Evolutionary conservation across 768 basidiomycete genomes (phyloP).

Genomic region (Neoboletus subvelutipes): DNA sequence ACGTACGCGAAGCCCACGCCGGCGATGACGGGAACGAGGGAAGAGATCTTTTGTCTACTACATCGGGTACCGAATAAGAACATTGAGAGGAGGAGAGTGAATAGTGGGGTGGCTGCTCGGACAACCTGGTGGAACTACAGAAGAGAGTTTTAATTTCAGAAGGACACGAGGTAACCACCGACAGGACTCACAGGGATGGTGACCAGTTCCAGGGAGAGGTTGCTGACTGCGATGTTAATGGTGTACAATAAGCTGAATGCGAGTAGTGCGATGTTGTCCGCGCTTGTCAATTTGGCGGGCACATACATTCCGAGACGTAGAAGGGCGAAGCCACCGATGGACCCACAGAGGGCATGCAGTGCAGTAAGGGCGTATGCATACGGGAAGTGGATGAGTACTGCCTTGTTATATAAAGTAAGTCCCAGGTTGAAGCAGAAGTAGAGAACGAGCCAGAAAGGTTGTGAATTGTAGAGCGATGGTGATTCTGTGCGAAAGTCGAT

Average conservation of each 20-base stretch:
- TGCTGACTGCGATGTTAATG: slow-evolving; percentile 93
- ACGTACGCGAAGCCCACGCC: slow-evolving; percentile 89
- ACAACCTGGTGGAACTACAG: slow-evolving; percentile 94
- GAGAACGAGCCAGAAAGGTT: slow-evolving; percentile 63
- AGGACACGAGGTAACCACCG: neutral
- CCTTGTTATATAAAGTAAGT: slow-evolving; percentile 95
- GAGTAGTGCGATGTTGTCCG: slow-evolving; percentile 61
- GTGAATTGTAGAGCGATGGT: slow-evolving; percentile 27
- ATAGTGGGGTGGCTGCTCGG: slow-evolving; percentile 88
- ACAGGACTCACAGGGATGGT: slow-evolving; percentile 74
- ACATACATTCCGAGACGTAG: slow-evolving; percentile 56
- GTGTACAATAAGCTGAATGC: slow-evolving; percentile 91
- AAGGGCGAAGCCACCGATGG: slow-evolving; percentile 73
- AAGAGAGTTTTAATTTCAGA: neutral
- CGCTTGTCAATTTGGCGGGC: slow-evolving; percentile 50
- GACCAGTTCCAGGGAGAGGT: slow-evolving; percentile 83
- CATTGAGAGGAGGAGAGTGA: slow-evolving; percentile 79
- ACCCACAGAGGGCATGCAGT: slow-evolving; percentile 83
- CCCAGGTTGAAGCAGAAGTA: slow-evolving; percentile 92
- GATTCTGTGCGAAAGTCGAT: slow-evolving; percentile 13
- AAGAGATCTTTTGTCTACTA: slow-evolving; percentile 60
- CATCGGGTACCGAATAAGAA: slow-evolving; percentile 63
- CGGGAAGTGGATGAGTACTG: slow-evolving; percentile 86
- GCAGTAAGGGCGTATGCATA: slow-evolving; percentile 96
- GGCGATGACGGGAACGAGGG: slow-evolving; percentile 79